Evolutionary conservation across 1,284 basidiomycete species (phyloP).

Genomic region (Vanrija humicola): DNA sequence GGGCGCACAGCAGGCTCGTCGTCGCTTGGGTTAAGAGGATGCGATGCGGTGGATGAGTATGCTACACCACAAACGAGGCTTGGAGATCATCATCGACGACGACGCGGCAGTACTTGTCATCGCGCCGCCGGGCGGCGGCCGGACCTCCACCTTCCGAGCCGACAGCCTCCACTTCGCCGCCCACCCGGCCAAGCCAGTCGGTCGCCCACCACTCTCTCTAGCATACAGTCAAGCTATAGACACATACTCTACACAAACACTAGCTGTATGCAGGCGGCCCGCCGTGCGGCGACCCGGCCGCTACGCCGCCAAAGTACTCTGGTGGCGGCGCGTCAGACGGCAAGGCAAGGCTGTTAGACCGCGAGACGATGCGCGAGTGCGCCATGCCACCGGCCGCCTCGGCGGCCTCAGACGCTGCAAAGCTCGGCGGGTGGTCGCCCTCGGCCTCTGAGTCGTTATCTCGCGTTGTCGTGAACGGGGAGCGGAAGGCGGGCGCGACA

Average conservation of each 20-base stretch:
- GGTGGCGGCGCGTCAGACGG: slow-evolving; percentile 16
- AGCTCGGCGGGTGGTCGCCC: slow-evolving; percentile 35
- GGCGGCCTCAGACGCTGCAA: slow-evolving; percentile 45
- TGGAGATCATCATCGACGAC: too few species aligned
- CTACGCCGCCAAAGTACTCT: slow-evolving; percentile 27
- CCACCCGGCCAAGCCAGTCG: too few species aligned
- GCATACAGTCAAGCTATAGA: too few species aligned
- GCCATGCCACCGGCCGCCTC: slow-evolving; percentile 26
- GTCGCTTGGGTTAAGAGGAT: too few species aligned
- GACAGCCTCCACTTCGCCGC: too few species aligned
- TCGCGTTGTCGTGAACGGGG: neutral
- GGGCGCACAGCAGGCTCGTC: too few species aligned
- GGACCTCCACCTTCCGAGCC: too few species aligned
- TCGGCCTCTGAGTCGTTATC: neutral
- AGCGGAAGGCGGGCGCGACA: neutral
- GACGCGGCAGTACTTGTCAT: too few species aligned
- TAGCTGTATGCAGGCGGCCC: slow-evolving; percentile 34
- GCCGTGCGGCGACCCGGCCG: neutral
- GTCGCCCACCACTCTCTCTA: too few species aligned
- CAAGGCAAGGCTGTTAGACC: neutral
- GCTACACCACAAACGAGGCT: too few species aligned
- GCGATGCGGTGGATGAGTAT: too few species aligned
- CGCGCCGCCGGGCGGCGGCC: too few species aligned
- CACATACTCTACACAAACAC: neutral
- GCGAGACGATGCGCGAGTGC: slow-evolving; percentile 1